phyloP scores from a whole-genome alignment of 2,329 filamentous ascomycete genomes.

The Grosmannia serpens region DNA sequence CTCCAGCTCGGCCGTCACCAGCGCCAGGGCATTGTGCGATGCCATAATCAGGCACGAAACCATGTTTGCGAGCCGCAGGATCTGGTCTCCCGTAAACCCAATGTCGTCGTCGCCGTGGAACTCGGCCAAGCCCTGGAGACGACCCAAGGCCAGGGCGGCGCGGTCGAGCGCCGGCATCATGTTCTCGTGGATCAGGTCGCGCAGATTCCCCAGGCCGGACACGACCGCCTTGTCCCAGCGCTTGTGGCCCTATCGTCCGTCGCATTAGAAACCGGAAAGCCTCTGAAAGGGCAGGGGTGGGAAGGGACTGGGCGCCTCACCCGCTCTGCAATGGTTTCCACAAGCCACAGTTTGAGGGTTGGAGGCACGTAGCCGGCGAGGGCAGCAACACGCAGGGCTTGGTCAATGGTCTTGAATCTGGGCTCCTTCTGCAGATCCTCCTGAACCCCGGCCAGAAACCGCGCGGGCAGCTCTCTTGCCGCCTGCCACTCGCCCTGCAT shows the following conservation, averaged over 20 bases:
- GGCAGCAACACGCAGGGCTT: constrained; percentile 72
- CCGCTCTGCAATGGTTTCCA: constrained; percentile 69
- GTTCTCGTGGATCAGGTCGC: constrained; percentile 72
- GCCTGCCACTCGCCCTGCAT: constrained; percentile 76
- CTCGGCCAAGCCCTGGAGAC: constrained; percentile 70
- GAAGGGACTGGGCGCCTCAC: constrained; percentile 29
- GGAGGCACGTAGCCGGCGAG: constrained; percentile 71
- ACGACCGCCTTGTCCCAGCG: constrained; percentile 85
- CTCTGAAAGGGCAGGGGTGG: neutral
- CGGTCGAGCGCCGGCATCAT: constrained; percentile 81
- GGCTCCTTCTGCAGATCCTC: constrained; percentile 58
- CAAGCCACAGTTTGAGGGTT: constrained; percentile 74
- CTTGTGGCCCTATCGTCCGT: constrained; percentile 60
- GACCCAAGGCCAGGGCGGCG: constrained; percentile 67
- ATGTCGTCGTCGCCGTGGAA: constrained; percentile 56
- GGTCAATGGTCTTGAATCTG: constrained; percentile 49
- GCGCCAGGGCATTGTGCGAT: constrained; percentile 59
- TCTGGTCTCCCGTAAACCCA: constrained; percentile 52
- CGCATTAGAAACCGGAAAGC: constrained; percentile 3
- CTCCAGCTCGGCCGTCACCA: constrained; percentile 64
- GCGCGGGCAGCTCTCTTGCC: constrained; percentile 63
- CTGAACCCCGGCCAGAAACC: constrained; percentile 68
- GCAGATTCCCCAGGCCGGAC: constrained; percentile 65
- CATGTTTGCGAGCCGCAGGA: constrained; percentile 56
- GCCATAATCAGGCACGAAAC: constrained; percentile 66